These are phyloP conservation scores for Medicago arabica DNA, from an alignment of 306 rosid genomes.

Conservation along the genomic window DNA sequence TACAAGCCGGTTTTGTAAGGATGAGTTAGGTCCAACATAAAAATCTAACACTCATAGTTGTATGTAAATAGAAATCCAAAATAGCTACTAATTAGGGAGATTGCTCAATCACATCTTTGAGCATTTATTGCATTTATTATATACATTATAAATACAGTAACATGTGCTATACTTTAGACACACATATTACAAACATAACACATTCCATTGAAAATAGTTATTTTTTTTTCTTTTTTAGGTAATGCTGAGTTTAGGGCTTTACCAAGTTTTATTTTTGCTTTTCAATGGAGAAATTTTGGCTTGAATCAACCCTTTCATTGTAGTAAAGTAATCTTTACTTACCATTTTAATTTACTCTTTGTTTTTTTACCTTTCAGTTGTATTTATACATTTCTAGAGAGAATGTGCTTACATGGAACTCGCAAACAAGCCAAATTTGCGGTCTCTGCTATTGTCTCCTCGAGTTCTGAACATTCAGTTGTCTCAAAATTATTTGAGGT, in stretches of 20 bases:
- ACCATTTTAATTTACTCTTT: conserved; percentile 32
- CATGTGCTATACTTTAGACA: not conserved
- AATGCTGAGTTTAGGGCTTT: conserved; percentile 14
- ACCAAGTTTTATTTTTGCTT: conserved; percentile 28
- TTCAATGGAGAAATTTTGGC: conserved; percentile 23
- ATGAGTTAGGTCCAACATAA: not conserved
- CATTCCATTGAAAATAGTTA: not conserved
- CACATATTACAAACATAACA: conserved; percentile 14
- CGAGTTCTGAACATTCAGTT: conserved; percentile 54
- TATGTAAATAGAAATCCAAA: not conserved
- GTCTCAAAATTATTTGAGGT: conserved; percentile 72
- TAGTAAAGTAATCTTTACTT: conserved; percentile 18
- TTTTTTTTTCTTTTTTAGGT: not conserved
- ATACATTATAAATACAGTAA: conserved; percentile 12
- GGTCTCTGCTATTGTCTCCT: conserved; percentile 74
- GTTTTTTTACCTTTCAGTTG: conserved; percentile 55
- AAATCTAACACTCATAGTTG: not conserved
- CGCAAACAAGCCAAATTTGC: conserved; percentile 80
- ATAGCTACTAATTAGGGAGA: conserved; percentile 12
- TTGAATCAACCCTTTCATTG: conserved; percentile 1
- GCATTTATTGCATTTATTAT: not conserved
- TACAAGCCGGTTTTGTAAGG: not conserved
- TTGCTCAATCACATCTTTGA: conserved; percentile 2
- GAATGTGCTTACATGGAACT: conserved; percentile 74
- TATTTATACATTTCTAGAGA: conserved; percentile 69